Percentiles rank a stretch among this genome's conserved stretches.
Evolutionary conservation across 768 basidiomycete genomes (phyloP).

Genomic region (Agrocybe chaxingu): DNA sequence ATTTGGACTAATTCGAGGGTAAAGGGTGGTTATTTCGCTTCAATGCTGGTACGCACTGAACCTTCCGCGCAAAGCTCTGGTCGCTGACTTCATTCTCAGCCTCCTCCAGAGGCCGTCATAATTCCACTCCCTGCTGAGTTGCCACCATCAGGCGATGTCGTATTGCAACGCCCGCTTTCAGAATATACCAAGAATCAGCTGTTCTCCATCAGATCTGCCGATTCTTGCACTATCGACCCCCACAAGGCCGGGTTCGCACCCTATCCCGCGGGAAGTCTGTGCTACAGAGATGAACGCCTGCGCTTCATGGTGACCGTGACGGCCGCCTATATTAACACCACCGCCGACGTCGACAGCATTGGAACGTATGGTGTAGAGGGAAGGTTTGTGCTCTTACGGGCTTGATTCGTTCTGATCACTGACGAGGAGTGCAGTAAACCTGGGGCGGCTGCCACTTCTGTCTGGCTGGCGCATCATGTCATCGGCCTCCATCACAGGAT

Average conservation of each 20-base stretch:
- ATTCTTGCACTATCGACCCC: conserved; percentile 37
- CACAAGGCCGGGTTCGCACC: conserved; percentile 43
- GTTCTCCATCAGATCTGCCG: conserved; percentile 20
- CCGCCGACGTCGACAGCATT: conserved; percentile 27
- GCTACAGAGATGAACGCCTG: conserved; percentile 35
- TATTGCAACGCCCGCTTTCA: neutral
- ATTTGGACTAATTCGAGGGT: neutral
- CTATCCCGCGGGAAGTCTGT: conserved; percentile 39
- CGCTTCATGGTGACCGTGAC: conserved; percentile 31
- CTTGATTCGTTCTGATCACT: neutral
- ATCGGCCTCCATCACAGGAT: conserved; percentile 38
- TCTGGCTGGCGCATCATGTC: conserved; percentile 33
- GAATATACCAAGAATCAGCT: conserved; percentile 23
- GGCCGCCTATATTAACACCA: conserved; percentile 8
- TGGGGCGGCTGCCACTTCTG: conserved; percentile 37
- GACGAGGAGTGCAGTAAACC: conserved; percentile 33
- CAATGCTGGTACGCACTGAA: conserved; percentile 6
- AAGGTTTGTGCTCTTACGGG: conserved; percentile 27
- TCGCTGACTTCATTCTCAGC: neutral
- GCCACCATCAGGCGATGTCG: no score
- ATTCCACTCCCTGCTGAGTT: neutral
- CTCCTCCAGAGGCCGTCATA: neutral
- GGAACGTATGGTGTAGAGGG: conserved; percentile 47
- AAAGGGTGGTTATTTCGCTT: conserved; percentile 36
- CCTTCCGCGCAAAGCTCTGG: neutral